Evolutionary conservation across 192 early-diverging fungal genomes (phyloP).

Genomic region (Entrophospora sp.): DNA sequence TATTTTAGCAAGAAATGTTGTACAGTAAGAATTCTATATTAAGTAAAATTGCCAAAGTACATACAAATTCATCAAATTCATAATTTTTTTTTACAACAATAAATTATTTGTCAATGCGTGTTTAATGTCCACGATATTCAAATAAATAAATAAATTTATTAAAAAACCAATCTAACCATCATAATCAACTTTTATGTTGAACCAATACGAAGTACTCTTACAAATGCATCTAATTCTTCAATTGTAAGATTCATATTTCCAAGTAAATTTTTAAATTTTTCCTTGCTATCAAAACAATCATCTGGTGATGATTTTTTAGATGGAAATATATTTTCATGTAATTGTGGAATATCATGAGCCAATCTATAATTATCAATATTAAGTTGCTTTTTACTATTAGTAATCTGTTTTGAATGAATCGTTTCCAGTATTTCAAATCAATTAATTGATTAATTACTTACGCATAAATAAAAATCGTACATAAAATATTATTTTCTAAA

Average conservation of each 20-base stretch:
- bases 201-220: constrained; percentile 28
- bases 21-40: too few species aligned
- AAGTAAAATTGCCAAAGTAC: too few species aligned
- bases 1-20: too few species aligned
- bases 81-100: too few species aligned
- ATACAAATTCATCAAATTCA: too few species aligned
- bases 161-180: too few species aligned
- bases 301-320: not conserved
- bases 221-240: constrained; percentile 33
- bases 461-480: constrained; percentile 29
- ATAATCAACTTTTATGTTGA: constrained; percentile 3
- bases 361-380: not conserved
- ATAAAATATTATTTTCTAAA: constrained; percentile 30
- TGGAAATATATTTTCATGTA: constrained; percentile 12
- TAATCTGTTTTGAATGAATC: too few species aligned
- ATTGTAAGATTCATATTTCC: constrained; percentile 25
- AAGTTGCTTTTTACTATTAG: too few species aligned
- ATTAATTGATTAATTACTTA: constrained; percentile 6
- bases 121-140: too few species aligned
- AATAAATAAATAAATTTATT: too few species aligned
- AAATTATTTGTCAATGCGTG: too few species aligned
- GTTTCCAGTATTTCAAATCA: too few species aligned
- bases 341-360: constrained; percentile 1
- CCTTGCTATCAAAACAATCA: not conserved
- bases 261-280: constrained; percentile 25